phyloP scores from a whole-genome alignment of 225 moss, liverwort and hornwort species.

The Rhytidiadelphus loreus region DNA sequence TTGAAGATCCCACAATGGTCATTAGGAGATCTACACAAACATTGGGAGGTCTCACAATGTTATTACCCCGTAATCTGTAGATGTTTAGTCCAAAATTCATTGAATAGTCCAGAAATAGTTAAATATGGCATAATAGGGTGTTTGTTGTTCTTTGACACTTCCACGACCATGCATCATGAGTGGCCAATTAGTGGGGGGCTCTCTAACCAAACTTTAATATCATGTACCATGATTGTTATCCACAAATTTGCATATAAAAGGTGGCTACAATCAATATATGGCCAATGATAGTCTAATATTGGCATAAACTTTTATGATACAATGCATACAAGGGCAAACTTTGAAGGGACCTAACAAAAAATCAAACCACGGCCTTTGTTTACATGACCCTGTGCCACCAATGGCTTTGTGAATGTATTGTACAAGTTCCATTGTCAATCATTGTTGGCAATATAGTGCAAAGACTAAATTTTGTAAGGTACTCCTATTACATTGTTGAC shows the following conservation, averaged over 20 bases:
- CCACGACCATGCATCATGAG: too few species aligned
- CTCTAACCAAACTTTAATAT: not conserved
- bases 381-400: rapidly evolving
- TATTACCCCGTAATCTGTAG: too few species aligned
- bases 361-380: not conserved
- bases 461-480: not conserved
- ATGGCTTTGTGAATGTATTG: not conserved
- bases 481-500: not conserved
- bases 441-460: not conserved
- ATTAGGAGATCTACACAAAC: too few species aligned
- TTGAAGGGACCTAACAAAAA: not conserved
- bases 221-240: not conserved
- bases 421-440: not conserved
- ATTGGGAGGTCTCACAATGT: too few species aligned
- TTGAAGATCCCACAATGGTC: too few species aligned
- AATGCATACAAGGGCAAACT: not conserved
- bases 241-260: not conserved
- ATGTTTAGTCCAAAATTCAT: too few species aligned
- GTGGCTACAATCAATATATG: not conserved
- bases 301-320: not conserved
- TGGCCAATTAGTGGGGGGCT: too few species aligned
- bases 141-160: too few species aligned
- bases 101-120: too few species aligned
- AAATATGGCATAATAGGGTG: too few species aligned
- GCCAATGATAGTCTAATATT: not conserved